Percentiles rank a stretch among this genome's conserved stretches.
phyloP scores from a whole-genome alignment of 2,329 filamentous ascomycete genomes.

The Xylaria arbuscula region DNA sequence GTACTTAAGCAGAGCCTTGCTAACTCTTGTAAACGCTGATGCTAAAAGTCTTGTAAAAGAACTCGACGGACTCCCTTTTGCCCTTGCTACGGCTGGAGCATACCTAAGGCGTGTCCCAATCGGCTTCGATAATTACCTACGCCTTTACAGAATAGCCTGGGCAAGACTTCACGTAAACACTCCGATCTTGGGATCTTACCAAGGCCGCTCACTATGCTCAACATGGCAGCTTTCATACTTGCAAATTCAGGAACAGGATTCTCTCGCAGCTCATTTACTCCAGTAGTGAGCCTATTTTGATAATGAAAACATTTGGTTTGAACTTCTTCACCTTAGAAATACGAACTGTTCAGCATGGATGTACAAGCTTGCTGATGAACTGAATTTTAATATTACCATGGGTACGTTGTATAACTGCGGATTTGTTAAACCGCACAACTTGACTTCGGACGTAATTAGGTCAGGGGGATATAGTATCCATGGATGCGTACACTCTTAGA shows the following conservation, averaged over 20 bases:
- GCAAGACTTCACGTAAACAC: conserved; percentile 21
- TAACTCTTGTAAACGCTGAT: background rate
- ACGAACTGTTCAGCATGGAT: conserved; percentile 16
- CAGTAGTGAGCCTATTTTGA: conserved; percentile 31
- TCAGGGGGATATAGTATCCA: conserved; percentile 34
- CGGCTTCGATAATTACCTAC: conserved; percentile 22
- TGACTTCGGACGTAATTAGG: conserved; percentile 11
- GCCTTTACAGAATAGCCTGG: conserved; percentile 28
- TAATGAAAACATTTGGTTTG: conserved; percentile 29
- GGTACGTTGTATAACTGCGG: conserved; percentile 27
- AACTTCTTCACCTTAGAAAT: conserved; percentile 21
- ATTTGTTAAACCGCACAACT: conserved; percentile 27
- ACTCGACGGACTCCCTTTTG: conserved; percentile 33
- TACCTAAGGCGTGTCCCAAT: conserved; percentile 18
- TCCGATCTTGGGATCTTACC: conserved; percentile 27
- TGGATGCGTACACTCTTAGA: conserved; percentile 29
- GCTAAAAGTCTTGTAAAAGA: conserved; percentile 18
- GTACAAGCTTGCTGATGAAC: conserved; percentile 22
- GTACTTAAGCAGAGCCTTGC: no score
- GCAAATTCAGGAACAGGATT: conserved; percentile 26
- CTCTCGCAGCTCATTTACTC: conserved; percentile 28
- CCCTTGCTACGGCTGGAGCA: conserved; percentile 28
- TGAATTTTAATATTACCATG: conserved; percentile 26
- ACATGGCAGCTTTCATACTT: conserved; percentile 30
- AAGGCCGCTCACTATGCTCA: conserved; percentile 33